Conservation (phyloP, 2,329 filamentous ascomycete species). For the Penicillium sp. region DNA sequence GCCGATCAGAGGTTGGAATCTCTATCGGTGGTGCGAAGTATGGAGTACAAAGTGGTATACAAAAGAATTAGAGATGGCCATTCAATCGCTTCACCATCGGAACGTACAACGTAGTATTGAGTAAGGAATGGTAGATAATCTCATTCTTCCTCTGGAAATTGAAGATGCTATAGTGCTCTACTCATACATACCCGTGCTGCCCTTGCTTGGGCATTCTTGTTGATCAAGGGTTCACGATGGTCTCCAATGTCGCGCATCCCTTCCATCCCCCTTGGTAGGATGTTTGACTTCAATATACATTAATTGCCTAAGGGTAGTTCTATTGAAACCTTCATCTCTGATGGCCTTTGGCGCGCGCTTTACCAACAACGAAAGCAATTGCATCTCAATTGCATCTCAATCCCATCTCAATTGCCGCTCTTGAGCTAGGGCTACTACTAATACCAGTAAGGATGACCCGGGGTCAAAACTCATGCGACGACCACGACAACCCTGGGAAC, state of each 20-base stretch:
- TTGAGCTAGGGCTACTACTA: background rate
- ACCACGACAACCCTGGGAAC: background rate
- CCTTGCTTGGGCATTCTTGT: constrained; percentile 26
- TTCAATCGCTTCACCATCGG: constrained; percentile 1
- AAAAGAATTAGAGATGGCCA: background rate
- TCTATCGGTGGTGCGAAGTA: background rate
- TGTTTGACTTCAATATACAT: constrained; percentile 20
- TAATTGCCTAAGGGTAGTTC: constrained; percentile 9
- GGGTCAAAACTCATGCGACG: background rate
- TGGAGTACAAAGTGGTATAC: background rate
- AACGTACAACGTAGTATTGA: constrained; percentile 15
- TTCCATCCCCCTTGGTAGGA: constrained; percentile 22
- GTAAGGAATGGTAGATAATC: constrained; percentile 24
- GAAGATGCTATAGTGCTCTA: background rate
- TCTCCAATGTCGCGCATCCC: constrained; percentile 30
- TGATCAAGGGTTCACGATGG: constrained; percentile 28
- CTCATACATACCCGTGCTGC: constrained; percentile 17
- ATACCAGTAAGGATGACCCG: background rate
- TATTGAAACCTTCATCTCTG: constrained; percentile 11
- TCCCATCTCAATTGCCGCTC: background rate
- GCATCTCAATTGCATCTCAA: too few relatives aligned
- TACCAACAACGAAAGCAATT: background rate
- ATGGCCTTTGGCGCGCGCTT: background rate
- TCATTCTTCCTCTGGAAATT: background rate
- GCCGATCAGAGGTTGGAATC: constrained; percentile 1